Evolutionary conservation across 2,329 filamentous ascomycete genomes (phyloP).

Genomic region (Raffaelea albimanens): DNA sequence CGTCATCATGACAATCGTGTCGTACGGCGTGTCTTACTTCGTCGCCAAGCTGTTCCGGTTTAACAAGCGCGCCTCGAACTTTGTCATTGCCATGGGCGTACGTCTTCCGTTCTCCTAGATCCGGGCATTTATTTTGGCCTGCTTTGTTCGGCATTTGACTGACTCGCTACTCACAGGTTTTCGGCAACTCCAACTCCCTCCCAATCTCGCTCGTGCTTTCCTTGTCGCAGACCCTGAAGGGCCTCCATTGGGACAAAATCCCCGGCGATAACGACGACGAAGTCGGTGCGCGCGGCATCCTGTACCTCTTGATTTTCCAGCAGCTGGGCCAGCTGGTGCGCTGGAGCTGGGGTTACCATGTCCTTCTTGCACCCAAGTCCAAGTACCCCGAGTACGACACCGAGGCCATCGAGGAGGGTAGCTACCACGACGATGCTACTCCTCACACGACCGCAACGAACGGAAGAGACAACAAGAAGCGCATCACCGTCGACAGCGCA

Average conservation of each 20-base stretch:
- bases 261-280: slow-evolving; percentile 92
- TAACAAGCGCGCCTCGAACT: slow-evolving; percentile 78
- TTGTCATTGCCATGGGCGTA: slow-evolving; percentile 87
- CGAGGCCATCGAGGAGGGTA: slow-evolving; percentile 45
- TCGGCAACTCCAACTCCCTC: slow-evolving; percentile 96
- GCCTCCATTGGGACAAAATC: slow-evolving; percentile 87
- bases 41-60: slow-evolving; percentile 73
- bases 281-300: slow-evolving; percentile 83
- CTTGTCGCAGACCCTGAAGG: slow-evolving; percentile 81
- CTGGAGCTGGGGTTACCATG: slow-evolving; percentile 98
- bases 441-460: neutral
- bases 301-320: slow-evolving; percentile 95
- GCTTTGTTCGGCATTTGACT: neutral
- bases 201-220: slow-evolving; percentile 94
- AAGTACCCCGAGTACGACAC: slow-evolving; percentile 57
- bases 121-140: neutral
- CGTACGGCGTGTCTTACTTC: slow-evolving; percentile 63
- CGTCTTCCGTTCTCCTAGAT: neutral
- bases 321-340: slow-evolving; percentile 90
- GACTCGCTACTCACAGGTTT: slow-evolving; percentile 44
- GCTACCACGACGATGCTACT: slow-evolving; percentile 28
- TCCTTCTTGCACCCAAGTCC: slow-evolving; percentile 78
- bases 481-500: neutral
- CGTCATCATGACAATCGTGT: slow-evolving; percentile 75
- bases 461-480: neutral